Base-by-base conservation (phyloP, 2,329 filamentous ascomycete genomes). In the Claviceps capensis region DNA sequence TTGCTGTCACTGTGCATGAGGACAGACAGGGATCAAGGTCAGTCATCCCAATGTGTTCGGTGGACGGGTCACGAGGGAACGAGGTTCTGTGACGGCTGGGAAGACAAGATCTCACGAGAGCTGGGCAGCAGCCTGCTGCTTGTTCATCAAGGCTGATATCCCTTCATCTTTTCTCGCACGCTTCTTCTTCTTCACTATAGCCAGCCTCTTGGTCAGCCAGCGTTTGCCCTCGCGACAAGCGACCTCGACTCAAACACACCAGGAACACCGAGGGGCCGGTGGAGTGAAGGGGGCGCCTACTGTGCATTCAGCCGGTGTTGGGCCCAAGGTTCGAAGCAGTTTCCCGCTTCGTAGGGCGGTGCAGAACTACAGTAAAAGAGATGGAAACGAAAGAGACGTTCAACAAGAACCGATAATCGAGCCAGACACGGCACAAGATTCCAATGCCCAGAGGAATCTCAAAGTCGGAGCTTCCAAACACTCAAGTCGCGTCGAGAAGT, bases 101-200 rank as follows among this genome's bases (percentile, higher is more conserved):
- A 47, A 49, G 42, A 48, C 48, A 50, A 48, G 41, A 43, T 71
- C 74, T 59, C 69, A 77, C 74, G 69, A 67, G 66, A 76, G 73
- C 65, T 74, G 76, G 61, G 69, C 71, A 61, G 72, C 67, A 59
- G 69, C 69, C 59, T 78, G 73, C 60, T 78, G 73, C 61, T 72
- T 75, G 56, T 71, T 76, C 68, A 77, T 70, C 65, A 73, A 74
- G 47, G 74, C 73, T 58, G 72, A 69, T 60, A 77, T 74, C 59
- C 73, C 71, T 60, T 73, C 71, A 61, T 66, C 67, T 60, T 77
- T 73, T 72, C 70, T 77, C 63, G 70, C 74, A 75, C 77, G 67
- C 67, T 76, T 78, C 65, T 68, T 74, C 61, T 74, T 68, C 64
- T 76, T 77, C 69, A 34, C 30, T 34, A 34, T 76, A 76, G 54